Evolutionary conservation across 2,329 filamentous ascomycete genomes (phyloP).

Genomic region (Aspergillus thermomutatus): DNA sequence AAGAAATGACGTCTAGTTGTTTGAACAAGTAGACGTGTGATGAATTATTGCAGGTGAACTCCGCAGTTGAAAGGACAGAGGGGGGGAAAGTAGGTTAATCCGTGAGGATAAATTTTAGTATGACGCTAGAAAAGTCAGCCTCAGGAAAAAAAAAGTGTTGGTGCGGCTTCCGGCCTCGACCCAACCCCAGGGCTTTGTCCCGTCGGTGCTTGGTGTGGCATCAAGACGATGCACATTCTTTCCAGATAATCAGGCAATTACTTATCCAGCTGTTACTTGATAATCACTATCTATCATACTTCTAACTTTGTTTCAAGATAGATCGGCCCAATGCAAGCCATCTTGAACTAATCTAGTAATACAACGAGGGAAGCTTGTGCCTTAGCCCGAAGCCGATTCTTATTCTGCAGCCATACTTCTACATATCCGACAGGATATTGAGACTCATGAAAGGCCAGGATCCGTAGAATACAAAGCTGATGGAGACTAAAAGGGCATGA

Average conservation of each 20-base stretch:
- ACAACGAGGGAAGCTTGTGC: background rate
- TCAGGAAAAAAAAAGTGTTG: slow-evolving; percentile 25
- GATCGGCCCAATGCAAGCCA: background rate
- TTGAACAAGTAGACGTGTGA: slow-evolving; percentile 11
- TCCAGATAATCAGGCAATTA: background rate
- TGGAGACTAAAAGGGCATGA: background rate
- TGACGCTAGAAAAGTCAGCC: slow-evolving; percentile 42
- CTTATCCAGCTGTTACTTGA: background rate
- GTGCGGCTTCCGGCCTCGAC: slow-evolving; percentile 19
- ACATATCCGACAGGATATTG: background rate
- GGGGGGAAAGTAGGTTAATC: slow-evolving; percentile 35
- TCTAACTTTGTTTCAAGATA: background rate
- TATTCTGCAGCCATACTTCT: background rate
- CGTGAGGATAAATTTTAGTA: slow-evolving; percentile 42
- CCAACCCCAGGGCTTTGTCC: slow-evolving; percentile 20
- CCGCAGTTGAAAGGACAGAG: slow-evolving; percentile 20
- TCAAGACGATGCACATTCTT: slow-evolving; percentile 1
- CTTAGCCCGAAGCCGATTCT: background rate
- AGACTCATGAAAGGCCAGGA: background rate
- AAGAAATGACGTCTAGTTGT: slow-evolving; percentile 16
- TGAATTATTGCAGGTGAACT: slow-evolving; percentile 20
- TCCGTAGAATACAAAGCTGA: background rate
- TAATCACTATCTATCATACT: background rate
- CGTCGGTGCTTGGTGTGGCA: background rate
- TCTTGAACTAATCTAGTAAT: background rate